A percentile compares a stretch with the other conserved stretches of the same genome.
Conservation (phyloP, 345 rosid species). For the Eucalyptus microcorys region DNA sequence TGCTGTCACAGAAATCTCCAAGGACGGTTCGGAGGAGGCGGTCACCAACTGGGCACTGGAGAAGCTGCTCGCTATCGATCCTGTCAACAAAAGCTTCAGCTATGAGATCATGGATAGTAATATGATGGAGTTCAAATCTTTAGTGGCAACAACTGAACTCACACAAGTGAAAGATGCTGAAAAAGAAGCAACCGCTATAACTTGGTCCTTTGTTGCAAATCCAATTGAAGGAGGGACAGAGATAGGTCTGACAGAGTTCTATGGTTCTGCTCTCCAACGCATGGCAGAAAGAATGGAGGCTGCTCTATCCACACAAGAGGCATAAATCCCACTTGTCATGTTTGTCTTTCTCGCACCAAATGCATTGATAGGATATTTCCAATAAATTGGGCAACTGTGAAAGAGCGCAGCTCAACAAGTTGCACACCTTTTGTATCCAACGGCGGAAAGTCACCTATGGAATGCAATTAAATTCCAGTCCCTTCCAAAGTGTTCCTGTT, state of each 20-base stretch:
- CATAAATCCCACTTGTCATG: neutral
- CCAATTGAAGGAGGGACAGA: neutral
- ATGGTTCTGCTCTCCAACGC: neutral
- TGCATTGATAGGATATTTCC: neutral
- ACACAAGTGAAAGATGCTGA: neutral
- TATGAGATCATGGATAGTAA: conserved; percentile 43
- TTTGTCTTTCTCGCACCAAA: neutral
- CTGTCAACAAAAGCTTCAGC: conserved; percentile 19
- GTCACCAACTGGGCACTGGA: conserved; percentile 31
- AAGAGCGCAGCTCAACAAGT: neutral
- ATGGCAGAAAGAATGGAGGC: neutral
- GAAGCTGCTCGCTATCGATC: conserved; percentile 23
- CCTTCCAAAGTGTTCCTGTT: neutral
- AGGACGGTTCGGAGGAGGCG: neutral
- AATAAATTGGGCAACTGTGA: neutral
- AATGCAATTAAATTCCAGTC: neutral
- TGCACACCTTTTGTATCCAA: neutral
- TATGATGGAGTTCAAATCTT: conserved; percentile 16
- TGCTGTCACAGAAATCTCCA: neutral
- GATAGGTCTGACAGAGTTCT: neutral
- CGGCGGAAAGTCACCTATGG: neutral
- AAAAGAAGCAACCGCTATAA: neutral
- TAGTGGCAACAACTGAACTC: conserved; percentile 25
- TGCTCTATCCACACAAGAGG: neutral
- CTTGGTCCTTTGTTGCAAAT: neutral